These are phyloP conservation scores for Phaeosphaeriaceae sp. DNA, from an alignment of 2,329 filamentous ascomycete species.

Conservation along the genomic window DNA sequence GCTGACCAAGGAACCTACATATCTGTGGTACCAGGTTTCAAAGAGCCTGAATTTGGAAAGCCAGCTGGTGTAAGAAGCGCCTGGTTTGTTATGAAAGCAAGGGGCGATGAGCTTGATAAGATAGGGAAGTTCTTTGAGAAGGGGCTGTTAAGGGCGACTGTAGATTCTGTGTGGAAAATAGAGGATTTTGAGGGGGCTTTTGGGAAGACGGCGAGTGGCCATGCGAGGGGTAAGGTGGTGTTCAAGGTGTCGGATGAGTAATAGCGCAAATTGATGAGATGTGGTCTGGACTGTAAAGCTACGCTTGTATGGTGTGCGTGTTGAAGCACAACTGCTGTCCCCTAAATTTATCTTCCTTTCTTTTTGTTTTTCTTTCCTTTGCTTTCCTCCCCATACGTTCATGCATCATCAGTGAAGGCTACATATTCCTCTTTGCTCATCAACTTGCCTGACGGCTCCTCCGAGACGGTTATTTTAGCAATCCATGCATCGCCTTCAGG, in stretches of 20 bases:
- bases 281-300: too few species aligned
- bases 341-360: background rate
- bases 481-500: conserved; percentile 94
- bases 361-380: background rate
- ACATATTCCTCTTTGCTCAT: conserved; percentile 83
- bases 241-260: conserved; percentile 17
- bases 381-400: background rate
- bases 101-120: conserved; percentile 45
- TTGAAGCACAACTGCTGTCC: background rate
- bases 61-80: conserved; percentile 39
- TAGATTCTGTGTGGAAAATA: conserved; percentile 54
- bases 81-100: conserved; percentile 54
- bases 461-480: conserved; percentile 80
- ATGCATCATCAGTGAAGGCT: conserved; percentile 67
- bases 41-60: conserved; percentile 37
- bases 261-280: background rate
- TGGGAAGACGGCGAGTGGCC: conserved; percentile 46
- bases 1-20: conserved; percentile 48
- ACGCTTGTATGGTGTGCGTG: background rate
- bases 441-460: conserved; percentile 65
- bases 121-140: conserved; percentile 51
- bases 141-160: conserved; percentile 44
- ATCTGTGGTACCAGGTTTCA: conserved; percentile 44
- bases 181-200: conserved; percentile 52
- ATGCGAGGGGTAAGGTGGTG: conserved; percentile 54